Evolutionary conservation across 2,329 filamentous ascomycete species (phyloP), one percentile per base, ranked within the genome.

Genomic region (Elsinoe ampelina): DNA sequence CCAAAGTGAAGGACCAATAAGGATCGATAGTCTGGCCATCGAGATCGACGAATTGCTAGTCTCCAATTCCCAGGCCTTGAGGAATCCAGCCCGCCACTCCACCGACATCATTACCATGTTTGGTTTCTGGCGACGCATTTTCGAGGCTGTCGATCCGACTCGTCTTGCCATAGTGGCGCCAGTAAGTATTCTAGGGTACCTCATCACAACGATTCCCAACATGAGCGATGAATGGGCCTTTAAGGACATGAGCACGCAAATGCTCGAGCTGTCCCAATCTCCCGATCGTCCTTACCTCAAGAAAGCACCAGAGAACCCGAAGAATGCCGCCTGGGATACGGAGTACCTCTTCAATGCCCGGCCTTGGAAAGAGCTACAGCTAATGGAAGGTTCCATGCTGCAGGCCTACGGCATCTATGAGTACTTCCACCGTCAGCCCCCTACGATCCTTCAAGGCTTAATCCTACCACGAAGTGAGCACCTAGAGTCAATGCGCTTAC

Each of bases 341-440:
- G 36, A 55, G 38, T 55, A 57, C 17, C 32, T 89, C 0, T 77
- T 88, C 43, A 75, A 76, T 22, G 72, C 79, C n/a, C 77, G 80
- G 1, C 78, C 79, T 1, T 91, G 87, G 87, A 77, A 75, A 0
- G 77, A 79, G 15, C 64, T 89, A 0, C 72, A 80, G 1, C 79
- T 89, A 61, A 91, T 91, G 66, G 87, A 92, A 71, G 85, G 86
- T 7, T 88, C 85, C 0, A 88, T 82, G 3, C 77, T 86, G n/a
- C 77, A 78, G 58, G 84, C 82, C 5, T 91, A 88, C 70, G 78
- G 79, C 47, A 83, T 80, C 3, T 86, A 88, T 66, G 83, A 89
- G 63, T 89, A 84, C 70, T 87, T 85, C 64, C 74, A 83, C 35
- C 81, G 82, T 43, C 74, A 77, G 1, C 78, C 85, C 5, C 84